Evolutionary conservation across 768 basidiomycete genomes (phyloP).

Genomic region (Trametes elegans): DNA sequence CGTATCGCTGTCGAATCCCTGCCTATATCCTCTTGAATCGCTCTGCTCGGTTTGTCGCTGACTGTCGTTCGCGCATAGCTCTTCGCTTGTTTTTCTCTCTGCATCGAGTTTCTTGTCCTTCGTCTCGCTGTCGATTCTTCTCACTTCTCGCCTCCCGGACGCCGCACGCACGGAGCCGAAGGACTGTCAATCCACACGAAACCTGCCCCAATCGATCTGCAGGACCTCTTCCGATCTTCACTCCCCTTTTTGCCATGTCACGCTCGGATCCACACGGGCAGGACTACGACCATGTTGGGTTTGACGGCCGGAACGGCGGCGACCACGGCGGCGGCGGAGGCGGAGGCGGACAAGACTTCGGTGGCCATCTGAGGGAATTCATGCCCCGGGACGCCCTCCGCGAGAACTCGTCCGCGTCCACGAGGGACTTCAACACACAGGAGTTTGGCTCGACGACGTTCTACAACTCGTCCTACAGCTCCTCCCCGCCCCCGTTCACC

Average conservation of each 20-base stretch:
- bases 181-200: conserved; percentile 6
- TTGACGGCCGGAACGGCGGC: conserved; percentile 21
- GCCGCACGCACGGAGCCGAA: conserved; percentile 9
- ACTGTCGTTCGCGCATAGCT: conserved; percentile 32
- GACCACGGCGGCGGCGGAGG: conserved; percentile 2
- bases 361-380: conserved; percentile 13
- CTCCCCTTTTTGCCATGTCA: conserved; percentile 26
- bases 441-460: conserved; percentile 14
- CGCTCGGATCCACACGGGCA: conserved; percentile 27
- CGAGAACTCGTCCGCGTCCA: conserved; percentile 11
- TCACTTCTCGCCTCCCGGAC: conserved; percentile 16
- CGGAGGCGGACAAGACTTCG: conserved; percentile 12
- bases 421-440: conserved; percentile 15
- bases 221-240: conserved; percentile 22
- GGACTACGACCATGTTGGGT: conserved; percentile 23
- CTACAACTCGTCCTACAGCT: conserved; percentile 22
- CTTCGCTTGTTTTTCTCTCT: conserved; percentile 27
- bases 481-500: conserved; percentile 24
- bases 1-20: conserved; percentile 32
- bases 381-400: conserved; percentile 17
- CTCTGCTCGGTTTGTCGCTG: conserved; percentile 33
- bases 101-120: conserved; percentile 20
- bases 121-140: conserved; percentile 26
- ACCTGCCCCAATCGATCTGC: conserved; percentile 21
- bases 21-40: conserved; percentile 31